phyloP scores from a whole-genome alignment of 257 asterid species.

The Lantana camara region DNA sequence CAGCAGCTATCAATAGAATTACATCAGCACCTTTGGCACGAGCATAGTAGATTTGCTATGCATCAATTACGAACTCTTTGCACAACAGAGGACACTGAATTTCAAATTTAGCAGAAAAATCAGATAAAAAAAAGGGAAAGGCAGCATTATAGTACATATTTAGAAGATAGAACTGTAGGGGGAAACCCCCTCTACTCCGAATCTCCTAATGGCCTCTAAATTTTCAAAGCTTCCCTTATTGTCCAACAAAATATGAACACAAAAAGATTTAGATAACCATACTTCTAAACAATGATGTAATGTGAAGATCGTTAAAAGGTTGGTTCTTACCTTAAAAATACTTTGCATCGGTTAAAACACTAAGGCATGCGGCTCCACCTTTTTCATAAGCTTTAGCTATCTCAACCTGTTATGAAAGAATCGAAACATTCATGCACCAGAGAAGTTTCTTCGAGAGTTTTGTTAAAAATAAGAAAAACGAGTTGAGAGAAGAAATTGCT shows the following conservation, averaged over 20 bases:
- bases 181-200: conserved; percentile 66
- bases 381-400: conserved; percentile 92
- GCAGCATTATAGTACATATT: not conserved
- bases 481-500: not conserved
- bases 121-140: conserved; percentile 20
- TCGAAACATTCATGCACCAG: conserved; percentile 13
- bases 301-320: not conserved
- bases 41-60: conserved; percentile 90
- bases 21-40: conserved; percentile 92
- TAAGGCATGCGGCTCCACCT: conserved; percentile 96
- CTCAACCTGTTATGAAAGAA: conserved; percentile 57
- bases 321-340: conserved; percentile 77
- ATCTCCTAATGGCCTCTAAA: conserved; percentile 66
- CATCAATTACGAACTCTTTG: conserved; percentile 85
- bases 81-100: conserved; percentile 89
- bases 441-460: not conserved
- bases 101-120: conserved; percentile 24
- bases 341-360: conserved; percentile 84
- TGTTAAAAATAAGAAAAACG: not conserved
- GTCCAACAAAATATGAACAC: conserved; percentile 5
- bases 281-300: not conserved
- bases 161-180: not conserved
- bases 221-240: conserved; percentile 88
- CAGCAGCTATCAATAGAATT: conserved; percentile 77
- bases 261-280: conserved; percentile 12